Percentiles rank a stretch among this genome's conserved stretches.
These are phyloP conservation scores for Beauveria sp. DNA, from an alignment of 2,329 filamentous ascomycete genomes.

Conservation along the genomic window DNA sequence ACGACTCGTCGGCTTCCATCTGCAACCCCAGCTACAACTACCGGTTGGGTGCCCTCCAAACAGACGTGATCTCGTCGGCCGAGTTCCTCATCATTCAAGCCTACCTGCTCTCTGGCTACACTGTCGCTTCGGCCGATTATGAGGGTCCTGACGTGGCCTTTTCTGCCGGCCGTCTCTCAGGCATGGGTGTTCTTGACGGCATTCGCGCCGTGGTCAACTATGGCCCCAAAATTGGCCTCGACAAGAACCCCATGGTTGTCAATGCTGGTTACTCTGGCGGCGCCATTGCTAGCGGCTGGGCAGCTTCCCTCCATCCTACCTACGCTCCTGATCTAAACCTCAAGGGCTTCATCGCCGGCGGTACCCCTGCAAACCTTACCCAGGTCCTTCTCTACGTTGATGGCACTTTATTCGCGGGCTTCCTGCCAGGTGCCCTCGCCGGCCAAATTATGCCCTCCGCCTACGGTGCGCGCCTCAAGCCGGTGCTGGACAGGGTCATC, in stretches of 20 bases:
- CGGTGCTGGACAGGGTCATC: neutral
- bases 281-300: conserved; percentile 11
- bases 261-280: conserved; percentile 9
- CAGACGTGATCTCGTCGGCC: conserved; percentile 1
- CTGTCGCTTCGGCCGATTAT: conserved; percentile 7
- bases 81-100: conserved; percentile 10
- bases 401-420: neutral
- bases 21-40: conserved; percentile 13
- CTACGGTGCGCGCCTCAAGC: conserved; percentile 1
- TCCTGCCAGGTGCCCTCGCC: neutral
- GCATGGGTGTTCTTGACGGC: conserved; percentile 11
- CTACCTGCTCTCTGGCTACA: conserved; percentile 10
- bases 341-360: conserved; percentile 4
- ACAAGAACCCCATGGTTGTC: conserved; percentile 8
- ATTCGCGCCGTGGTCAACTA: conserved; percentile 9
- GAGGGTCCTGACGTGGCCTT: conserved; percentile 11
- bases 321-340: conserved; percentile 6
- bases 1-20: conserved; percentile 11
- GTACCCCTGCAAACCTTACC: conserved; percentile 11
- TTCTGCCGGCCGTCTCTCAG: neutral
- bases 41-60: conserved; percentile 1
- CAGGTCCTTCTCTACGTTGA: neutral
- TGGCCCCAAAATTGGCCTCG: neutral
- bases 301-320: conserved; percentile 5
- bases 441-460: conserved; percentile 25